Conservation (phyloP, 306 rosid genomes). For the Macrotyloma uniflorum region DNA sequence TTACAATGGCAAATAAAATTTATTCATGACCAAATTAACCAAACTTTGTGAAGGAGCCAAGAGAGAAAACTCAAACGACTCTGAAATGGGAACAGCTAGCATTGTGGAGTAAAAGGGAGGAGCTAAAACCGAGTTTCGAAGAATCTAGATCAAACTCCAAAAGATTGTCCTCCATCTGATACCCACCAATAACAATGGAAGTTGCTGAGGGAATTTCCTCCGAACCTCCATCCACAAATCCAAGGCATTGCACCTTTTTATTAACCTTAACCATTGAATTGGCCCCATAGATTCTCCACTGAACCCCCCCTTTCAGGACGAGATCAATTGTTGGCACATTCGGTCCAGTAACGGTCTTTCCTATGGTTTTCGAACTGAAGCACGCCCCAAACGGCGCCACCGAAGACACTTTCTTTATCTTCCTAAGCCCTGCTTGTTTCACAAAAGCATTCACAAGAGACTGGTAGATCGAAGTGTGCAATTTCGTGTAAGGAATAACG, state of each 20-base stretch:
- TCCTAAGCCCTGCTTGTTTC: constrained; percentile 29
- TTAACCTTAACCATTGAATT: constrained; percentile 48
- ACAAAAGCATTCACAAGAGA: constrained; percentile 42
- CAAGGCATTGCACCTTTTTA: constrained; percentile 41
- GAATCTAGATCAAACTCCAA: constrained; percentile 39
- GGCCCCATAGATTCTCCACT: constrained; percentile 42
- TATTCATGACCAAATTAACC: background rate
- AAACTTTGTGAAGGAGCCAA: background rate
- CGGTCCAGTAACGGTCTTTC: constrained; percentile 29
- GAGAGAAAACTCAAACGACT: background rate
- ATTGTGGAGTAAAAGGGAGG: constrained; percentile 33
- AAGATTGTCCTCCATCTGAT: constrained; percentile 45
- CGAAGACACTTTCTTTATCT: constrained; percentile 37
- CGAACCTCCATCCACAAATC: constrained; percentile 43
- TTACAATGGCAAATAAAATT: background rate
- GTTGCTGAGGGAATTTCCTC: constrained; percentile 3
- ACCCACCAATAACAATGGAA: constrained; percentile 36
- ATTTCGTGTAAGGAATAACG: constrained; percentile 2
- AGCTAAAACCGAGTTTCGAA: constrained; percentile 37
- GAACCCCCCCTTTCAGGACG: constrained; percentile 20
- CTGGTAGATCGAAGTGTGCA: constrained; percentile 29
- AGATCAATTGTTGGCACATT: constrained; percentile 44
- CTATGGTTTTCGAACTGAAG: constrained; percentile 38
- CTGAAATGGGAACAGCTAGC: constrained; percentile 39
- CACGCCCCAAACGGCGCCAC: constrained; percentile 51